Evolutionary conservation across 108 stramenopile species (phyloP), one percentile per base, ranked within the genome.

Genomic region (Cyclotella baltica): DNA sequence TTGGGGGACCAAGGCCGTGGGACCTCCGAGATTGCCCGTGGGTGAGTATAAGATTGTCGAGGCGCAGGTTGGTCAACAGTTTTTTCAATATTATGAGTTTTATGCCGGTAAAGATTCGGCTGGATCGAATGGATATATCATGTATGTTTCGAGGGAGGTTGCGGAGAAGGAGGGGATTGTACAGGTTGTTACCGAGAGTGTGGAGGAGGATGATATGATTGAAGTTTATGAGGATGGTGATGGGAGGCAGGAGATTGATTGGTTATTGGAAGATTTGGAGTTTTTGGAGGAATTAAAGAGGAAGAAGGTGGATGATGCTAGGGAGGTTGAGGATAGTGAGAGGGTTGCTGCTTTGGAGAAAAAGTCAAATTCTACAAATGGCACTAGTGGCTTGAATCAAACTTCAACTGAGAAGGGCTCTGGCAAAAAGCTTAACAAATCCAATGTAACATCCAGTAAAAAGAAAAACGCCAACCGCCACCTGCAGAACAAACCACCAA

Each of bases 71-170:
- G 70, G 86, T 38, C 66, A 84, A 0, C 80, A 88, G 35, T 93
- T 95, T 63, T 93, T 87, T 63, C 46, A 84, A 0, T 90, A 81
- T 79, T 95, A 92, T 59, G 88, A 75, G 30, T 95, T 95, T 86
- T 93, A 93, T 64, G 85, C 88, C 19, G 94, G 94, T 38, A 83
- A 75, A 13, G 94, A 95, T 78, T 95, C 94, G 43, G 89, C 77
- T 11, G 94, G 94, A 3, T 87, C 86, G 31, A 87, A 88, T 78
- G 94, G 94, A 52, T 92, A 88, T 51, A 83, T 83, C 30, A 79
- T 31, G 23, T 95, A 95, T 61, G 90, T 93, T 0, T 72, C 72
- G 18, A 58, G 84, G 46, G 85, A 87, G 29, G 77, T 66, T 47
- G 94, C 92, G 0, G 64, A 66, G 47, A 72, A 63, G 29, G 56